Evolutionary conservation across 1,284 basidiomycete species (phyloP).

Genomic region (Calocybe gambosa): DNA sequence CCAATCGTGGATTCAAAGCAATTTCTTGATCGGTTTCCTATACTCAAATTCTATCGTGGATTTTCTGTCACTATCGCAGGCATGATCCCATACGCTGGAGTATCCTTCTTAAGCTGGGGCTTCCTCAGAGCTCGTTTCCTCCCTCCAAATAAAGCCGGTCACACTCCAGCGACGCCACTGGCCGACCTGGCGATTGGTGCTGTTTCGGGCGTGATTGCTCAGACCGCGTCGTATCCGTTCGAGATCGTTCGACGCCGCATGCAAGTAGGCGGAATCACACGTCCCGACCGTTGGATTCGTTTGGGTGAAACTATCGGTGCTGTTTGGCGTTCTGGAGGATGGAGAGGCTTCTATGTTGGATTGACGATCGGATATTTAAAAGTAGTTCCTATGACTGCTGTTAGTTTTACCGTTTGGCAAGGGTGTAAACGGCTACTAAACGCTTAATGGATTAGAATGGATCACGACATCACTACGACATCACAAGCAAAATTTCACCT

Average conservation of each 20-base stretch:
- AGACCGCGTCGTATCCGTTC: slow-evolving; percentile 94
- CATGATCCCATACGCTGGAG: slow-evolving; percentile 96
- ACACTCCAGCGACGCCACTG: slow-evolving; percentile 35
- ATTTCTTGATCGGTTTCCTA: slow-evolving; percentile 53
- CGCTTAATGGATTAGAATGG: slow-evolving; percentile 25
- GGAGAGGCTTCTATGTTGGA: slow-evolving; percentile 91
- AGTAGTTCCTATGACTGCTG: slow-evolving; percentile 94
- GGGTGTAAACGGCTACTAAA: slow-evolving; percentile 58
- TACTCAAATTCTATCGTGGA: slow-evolving; percentile 93
- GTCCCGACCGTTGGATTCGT: slow-evolving; percentile 71
- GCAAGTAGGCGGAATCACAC: slow-evolving; percentile 89
- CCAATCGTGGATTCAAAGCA: slow-evolving; percentile 18
- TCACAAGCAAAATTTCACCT: too few species aligned
- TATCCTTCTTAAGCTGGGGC: slow-evolving; percentile 92
- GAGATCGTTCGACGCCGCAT: slow-evolving; percentile 91
- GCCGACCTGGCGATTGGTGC: slow-evolving; percentile 81
- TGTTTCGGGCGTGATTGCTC: slow-evolving; percentile 82
- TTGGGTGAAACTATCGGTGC: slow-evolving; percentile 72
- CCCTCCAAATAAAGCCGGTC: slow-evolving; percentile 35
- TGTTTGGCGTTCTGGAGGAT: slow-evolving; percentile 70
- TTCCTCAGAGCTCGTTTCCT: slow-evolving; percentile 68
- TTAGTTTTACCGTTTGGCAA: slow-evolving; percentile 77
- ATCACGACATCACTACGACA: slow-evolving; percentile 14
- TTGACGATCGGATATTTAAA: slow-evolving; percentile 93
- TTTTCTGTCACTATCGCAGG: slow-evolving; percentile 89